Evolutionary conservation across 257 asterid species (phyloP), one percentile per base, ranked within the genome.

Genomic region (Avicennia marina): DNA sequence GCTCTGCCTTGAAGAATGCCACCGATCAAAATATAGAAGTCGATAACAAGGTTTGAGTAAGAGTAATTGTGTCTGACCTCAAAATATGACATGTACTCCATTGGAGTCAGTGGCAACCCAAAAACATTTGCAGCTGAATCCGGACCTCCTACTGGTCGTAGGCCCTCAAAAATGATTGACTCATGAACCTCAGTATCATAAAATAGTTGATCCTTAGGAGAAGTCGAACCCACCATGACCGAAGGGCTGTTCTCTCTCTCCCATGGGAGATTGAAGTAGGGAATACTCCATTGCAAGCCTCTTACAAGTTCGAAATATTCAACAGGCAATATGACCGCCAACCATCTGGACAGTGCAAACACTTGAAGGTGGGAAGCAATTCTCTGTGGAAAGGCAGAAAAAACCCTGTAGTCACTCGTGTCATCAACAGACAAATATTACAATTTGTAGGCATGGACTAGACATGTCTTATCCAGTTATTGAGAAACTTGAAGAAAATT

Each of bases 261-360:
- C 98, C 98, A 91, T 6, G 95, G 98, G 68, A 91, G 93, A 50
- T 44, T 75, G 68, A 83, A 79, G 78, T 88, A 91, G 39, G 98
- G 96, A 57, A 91, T 74, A 47, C 93, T 91, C 98, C 98, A 91
- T 19, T 80, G 90, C 29, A 88, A 62, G 58, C 95, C 94, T 75
- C 89, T 76, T 41, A 86, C 64, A 52, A 91, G 81, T 69, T 91
- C 96, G 31, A 84, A 85, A 62, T 83, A 91, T 62, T 91, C 95
- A 11, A 88, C 80, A 1, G 98, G 98, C 66, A 86, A 73, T 20
- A 85, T 68, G 51, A 85, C 84, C 36, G 87, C 79, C 53, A 88
- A 63, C 96, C 98, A 91, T 60, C 85, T 68, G 1, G 95, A 71
- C 21, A 91, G 56, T 22, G 95, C 95, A 72, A 78, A 85, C 38